phyloP scores from a whole-genome alignment of 1,284 basidiomycete species.

The Apiotrichum brassicae region DNA sequence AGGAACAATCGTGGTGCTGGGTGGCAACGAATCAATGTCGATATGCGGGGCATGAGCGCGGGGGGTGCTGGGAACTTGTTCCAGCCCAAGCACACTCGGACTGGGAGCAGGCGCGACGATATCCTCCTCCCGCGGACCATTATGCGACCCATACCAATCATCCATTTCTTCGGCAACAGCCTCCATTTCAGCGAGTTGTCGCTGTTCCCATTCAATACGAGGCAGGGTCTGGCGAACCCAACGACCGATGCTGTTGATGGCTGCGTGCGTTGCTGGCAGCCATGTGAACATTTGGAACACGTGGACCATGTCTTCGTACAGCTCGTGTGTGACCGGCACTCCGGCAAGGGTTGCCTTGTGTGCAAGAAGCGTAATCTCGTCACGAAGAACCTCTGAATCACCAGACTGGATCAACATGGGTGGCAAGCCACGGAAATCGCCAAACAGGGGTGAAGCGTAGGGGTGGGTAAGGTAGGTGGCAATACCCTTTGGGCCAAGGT shows the following conservation, averaged over 20 bases:
- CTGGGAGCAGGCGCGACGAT: background rate
- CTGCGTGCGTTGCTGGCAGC: slow-evolving; percentile 62
- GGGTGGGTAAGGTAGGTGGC: slow-evolving; percentile 85
- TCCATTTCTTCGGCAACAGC: slow-evolving; percentile 5
- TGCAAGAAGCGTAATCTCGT: slow-evolving; percentile 86
- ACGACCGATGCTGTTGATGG: slow-evolving; percentile 58
- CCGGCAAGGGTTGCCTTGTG: slow-evolving; percentile 87
- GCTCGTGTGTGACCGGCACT: slow-evolving; percentile 81
- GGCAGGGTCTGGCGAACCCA: slow-evolving; percentile 65
- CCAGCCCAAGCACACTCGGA: background rate
- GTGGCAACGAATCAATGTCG: slow-evolving; percentile 1
- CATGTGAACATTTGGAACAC: slow-evolving; percentile 88
- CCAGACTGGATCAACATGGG: slow-evolving; percentile 90
- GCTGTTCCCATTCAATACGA: slow-evolving; percentile 44
- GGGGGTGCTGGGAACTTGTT: background rate
- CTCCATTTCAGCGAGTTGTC: slow-evolving; percentile 9
- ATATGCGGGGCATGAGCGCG: background rate
- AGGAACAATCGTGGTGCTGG: background rate
- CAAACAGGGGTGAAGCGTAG: slow-evolving; percentile 94
- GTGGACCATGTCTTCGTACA: slow-evolving; percentile 88
- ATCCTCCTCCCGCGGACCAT: background rate
- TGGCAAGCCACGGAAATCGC: slow-evolving; percentile 77
- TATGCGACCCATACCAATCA: background rate
- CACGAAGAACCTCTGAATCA: slow-evolving; percentile 86
- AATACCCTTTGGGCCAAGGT: slow-evolving; percentile 76